Percentiles rank a stretch among this genome's conserved stretches.
phyloP scores from a whole-genome alignment of 768 basidiomycete species.

The Leucocoprinus sp. region DNA sequence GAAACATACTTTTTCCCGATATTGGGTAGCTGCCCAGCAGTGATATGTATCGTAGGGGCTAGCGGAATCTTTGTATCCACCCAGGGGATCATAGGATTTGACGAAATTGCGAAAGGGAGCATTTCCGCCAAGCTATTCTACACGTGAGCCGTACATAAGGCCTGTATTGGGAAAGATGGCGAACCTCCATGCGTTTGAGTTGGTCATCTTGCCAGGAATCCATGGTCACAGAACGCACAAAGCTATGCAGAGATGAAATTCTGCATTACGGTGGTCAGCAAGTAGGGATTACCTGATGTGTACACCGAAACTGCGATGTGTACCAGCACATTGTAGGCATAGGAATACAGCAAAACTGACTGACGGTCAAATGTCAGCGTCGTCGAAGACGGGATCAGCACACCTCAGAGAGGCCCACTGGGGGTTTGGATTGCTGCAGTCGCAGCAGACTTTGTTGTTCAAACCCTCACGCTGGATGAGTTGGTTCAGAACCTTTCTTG shows the following conservation, averaged over 20 bases:
- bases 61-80: slow-evolving; percentile 59
- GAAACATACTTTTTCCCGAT: slow-evolving; percentile 76
- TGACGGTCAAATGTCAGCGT: slow-evolving; percentile 11
- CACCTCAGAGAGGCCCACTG: slow-evolving; percentile 90
- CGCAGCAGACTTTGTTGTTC: slow-evolving; percentile 70
- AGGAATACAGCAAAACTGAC: slow-evolving; percentile 80
- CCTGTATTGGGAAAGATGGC: slow-evolving; percentile 1
- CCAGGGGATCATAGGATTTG: slow-evolving; percentile 59
- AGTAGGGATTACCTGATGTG: slow-evolving; percentile 62
- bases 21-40: slow-evolving; percentile 91
- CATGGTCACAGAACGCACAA: slow-evolving; percentile 92
- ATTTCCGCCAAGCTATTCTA: slow-evolving; percentile 76
- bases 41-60: slow-evolving; percentile 76
- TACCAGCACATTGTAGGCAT: slow-evolving; percentile 82
- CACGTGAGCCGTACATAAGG: slow-evolving; percentile 15
- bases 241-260: slow-evolving; percentile 41
- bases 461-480: slow-evolving; percentile 67
- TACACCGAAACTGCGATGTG: slow-evolving; percentile 87
- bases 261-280: slow-evolving; percentile 11
- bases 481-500: slow-evolving; percentile 65
- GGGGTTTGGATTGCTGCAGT: slow-evolving; percentile 85
- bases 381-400: slow-evolving; percentile 7
- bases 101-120: slow-evolving; percentile 74
- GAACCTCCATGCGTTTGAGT: slow-evolving; percentile 81
- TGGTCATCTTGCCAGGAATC: slow-evolving; percentile 94